A percentile compares a stretch with the other conserved stretches of the same genome.
phyloP scores from a whole-genome alignment of 805 yeast genomes.

The Nakazawaea peltata region DNA sequence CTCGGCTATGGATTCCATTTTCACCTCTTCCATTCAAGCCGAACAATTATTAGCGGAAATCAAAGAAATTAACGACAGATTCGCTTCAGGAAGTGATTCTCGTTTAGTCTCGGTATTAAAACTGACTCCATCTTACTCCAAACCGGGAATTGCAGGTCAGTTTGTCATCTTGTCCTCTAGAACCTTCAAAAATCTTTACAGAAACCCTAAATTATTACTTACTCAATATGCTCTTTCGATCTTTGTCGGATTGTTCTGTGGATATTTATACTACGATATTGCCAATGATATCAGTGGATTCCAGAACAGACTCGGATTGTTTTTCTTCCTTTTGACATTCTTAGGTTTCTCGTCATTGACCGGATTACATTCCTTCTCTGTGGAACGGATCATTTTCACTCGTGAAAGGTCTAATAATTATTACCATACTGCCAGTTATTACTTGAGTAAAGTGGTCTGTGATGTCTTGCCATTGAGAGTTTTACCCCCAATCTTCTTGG shows the following conservation, averaged over 20 bases:
- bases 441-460: conserved; percentile 75
- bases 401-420: conserved; percentile 94
- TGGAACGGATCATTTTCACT: conserved; percentile 82
- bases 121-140: conserved; percentile 24
- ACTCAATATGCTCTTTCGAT: conserved; percentile 78
- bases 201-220: conserved; percentile 84
- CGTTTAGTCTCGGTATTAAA: conserved; percentile 20
- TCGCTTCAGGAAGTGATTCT: conserved; percentile 10
- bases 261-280: conserved; percentile 75
- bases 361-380: conserved; percentile 81
- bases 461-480: conserved; percentile 90
- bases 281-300: conserved; percentile 90
- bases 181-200: conserved; percentile 84
- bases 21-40: conserved; percentile 27
- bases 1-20: conserved; percentile 11
- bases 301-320: conserved; percentile 90
- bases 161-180: conserved; percentile 70
- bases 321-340: conserved; percentile 82
- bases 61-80: conserved; percentile 12
- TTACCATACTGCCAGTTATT: conserved; percentile 82
- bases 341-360: conserved; percentile 94
- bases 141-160: conserved; percentile 60
- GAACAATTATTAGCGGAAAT: conserved; percentile 34
- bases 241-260: conserved; percentile 76
- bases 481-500: conserved; percentile 81